Evolutionary conservation across 1,284 basidiomycete genomes (phyloP).

Genomic region (Ganoderma lucidum): DNA sequence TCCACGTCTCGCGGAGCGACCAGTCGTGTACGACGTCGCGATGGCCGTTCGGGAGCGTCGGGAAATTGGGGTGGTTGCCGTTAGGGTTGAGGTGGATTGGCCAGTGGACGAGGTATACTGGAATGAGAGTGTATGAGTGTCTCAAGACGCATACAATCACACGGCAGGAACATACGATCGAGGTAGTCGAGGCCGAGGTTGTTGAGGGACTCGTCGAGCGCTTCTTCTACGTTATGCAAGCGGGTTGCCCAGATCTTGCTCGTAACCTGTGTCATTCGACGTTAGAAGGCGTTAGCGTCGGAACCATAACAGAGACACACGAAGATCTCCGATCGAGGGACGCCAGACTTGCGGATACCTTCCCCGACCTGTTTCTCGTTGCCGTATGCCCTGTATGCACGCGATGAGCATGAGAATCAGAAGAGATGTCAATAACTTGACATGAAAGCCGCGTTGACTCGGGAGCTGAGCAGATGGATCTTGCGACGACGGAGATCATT

Average conservation of each 20-base stretch:
- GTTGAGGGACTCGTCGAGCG: constrained; percentile 74
- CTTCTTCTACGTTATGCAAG: constrained; percentile 78
- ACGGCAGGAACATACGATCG: constrained; percentile 58
- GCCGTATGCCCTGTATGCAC: constrained; percentile 60
- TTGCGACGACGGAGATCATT: too few species aligned
- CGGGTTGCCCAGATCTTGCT: constrained; percentile 79
- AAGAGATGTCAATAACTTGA: background rate
- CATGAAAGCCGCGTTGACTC: too few species aligned
- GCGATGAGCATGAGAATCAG: background rate
- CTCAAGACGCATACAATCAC: background rate
- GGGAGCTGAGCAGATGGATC: too few species aligned
- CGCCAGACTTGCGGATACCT: constrained; percentile 80
- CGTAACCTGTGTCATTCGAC: constrained; percentile 55
- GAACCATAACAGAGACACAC: constrained; percentile 52
- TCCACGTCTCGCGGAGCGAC: constrained; percentile 81
- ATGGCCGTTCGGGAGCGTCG: constrained; percentile 70
- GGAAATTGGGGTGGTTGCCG: constrained; percentile 77
- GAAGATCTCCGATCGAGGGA: constrained; percentile 84
- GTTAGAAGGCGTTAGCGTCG: background rate
- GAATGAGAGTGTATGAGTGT: background rate
- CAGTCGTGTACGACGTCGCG: constrained; percentile 74
- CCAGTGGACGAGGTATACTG: constrained; percentile 86
- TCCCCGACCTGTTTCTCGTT: constrained; percentile 89
- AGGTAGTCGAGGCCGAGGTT: constrained; percentile 83
- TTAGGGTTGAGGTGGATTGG: constrained; percentile 79